These are phyloP conservation scores for Mortierella sp. DNA, from an alignment of 371 early-diverging fungal species.

Conservation along the genomic window DNA sequence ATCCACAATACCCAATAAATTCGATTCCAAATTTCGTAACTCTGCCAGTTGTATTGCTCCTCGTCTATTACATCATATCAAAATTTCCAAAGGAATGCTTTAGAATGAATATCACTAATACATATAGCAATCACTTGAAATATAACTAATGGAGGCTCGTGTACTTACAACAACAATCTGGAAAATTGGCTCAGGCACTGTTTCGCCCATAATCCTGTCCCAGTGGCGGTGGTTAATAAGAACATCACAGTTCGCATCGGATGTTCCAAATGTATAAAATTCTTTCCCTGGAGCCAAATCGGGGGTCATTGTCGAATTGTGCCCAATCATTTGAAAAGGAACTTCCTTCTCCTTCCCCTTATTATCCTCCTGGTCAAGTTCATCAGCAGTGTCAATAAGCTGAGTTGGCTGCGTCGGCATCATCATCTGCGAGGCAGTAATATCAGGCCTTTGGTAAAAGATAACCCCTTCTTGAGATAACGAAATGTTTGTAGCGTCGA, in stretches of 20 bases:
- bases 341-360: background rate
- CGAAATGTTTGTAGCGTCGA: background rate
- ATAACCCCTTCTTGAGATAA: slow-evolving; percentile 1
- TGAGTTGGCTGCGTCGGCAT: slow-evolving; percentile 23
- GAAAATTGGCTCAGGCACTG: background rate
- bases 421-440: slow-evolving; percentile 8
- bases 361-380: slow-evolving; percentile 7
- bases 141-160: too few species aligned
- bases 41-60: too few species aligned
- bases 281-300: slow-evolving; percentile 5
- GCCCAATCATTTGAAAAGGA: slow-evolving; percentile 11
- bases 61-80: too few species aligned
- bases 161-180: background rate
- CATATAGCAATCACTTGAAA: too few species aligned
- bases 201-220: background rate
- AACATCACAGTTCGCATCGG: slow-evolving; percentile 10
- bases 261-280: slow-evolving; percentile 18
- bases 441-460: slow-evolving; percentile 10
- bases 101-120: too few species aligned
- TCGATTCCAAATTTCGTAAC: too few species aligned
- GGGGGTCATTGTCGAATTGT: slow-evolving; percentile 9
- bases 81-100: too few species aligned
- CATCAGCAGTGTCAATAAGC: background rate
- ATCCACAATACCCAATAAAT: too few species aligned
- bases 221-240: slow-evolving; percentile 28